These are phyloP conservation scores for Claviceps arundinis DNA, from an alignment of 2,329 filamentous ascomycete species.

Conservation along the genomic window DNA sequence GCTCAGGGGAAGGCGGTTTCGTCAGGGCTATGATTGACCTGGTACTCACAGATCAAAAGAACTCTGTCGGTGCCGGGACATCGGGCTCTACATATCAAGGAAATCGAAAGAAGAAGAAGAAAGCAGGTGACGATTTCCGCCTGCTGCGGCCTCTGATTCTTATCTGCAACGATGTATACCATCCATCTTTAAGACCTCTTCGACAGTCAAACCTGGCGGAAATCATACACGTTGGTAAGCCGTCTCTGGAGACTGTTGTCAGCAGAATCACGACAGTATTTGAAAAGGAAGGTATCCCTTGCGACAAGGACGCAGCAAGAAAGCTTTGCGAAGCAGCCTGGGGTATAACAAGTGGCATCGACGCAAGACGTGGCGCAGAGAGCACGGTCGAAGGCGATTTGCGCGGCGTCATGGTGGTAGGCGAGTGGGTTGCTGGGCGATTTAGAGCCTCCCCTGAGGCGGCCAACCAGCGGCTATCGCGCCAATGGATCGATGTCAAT, in stretches of 20 bases:
- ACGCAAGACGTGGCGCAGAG: conserved; percentile 54
- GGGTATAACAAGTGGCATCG: conserved; percentile 62
- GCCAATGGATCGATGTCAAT: conserved; percentile 64
- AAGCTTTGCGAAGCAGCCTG: conserved; percentile 73
- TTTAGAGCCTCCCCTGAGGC: conserved; percentile 37
- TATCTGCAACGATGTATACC: conserved; percentile 96
- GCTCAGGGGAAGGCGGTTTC: conserved; percentile 80
- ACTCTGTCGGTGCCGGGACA: conserved; percentile 27
- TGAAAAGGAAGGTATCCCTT: conserved; percentile 74
- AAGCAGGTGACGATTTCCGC: conserved; percentile 66
- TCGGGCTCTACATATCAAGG: conserved; percentile 11
- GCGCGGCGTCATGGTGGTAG: conserved; percentile 71
- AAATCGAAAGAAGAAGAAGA: conserved; percentile 46
- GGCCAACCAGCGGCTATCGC: conserved; percentile 41
- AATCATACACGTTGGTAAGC: conserved; percentile 82
- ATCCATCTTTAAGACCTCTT: conserved; percentile 72
- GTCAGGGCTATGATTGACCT: conserved; percentile 90
- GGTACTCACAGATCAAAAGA: conserved; percentile 74
- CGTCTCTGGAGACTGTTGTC: conserved; percentile 75
- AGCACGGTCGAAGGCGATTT: conserved; percentile 60
- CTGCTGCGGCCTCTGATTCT: conserved; percentile 80
- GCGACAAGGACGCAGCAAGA: conserved; percentile 78
- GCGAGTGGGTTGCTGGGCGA: conserved; percentile 72
- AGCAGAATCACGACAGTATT: conserved; percentile 72
- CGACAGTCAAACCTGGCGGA: conserved; percentile 79